Evolutionary conservation across 2,329 filamentous ascomycete species (phyloP), one percentile per base, ranked within the genome.

Genomic region (Myriosclerotinia duriaeana): DNA sequence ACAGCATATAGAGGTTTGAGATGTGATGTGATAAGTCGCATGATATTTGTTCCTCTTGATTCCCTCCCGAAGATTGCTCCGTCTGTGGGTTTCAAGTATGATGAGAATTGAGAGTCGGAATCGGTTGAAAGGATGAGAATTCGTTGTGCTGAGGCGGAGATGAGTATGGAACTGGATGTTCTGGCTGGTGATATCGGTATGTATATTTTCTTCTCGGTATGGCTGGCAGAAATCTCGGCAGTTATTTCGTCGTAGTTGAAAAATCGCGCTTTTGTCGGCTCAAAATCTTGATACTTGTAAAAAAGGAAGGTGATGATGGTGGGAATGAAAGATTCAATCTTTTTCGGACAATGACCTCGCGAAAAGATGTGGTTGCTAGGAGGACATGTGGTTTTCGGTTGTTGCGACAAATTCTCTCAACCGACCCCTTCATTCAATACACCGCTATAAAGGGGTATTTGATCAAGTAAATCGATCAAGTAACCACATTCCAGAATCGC

Each of bases 1-100:
- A 60, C 56, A 50, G 30, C 44, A 50, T 60, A 59, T 48, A 60
- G 17, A 38, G 30, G 56, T 48, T 48, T 60, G 5, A 60, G 56
- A 38, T 60, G 56, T 30, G 44, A 60, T 60, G n/a, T 60, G 42
- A 60, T 36, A 14, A 50, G 30, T 60, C 56, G 56, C 34, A 48
- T 60, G 42, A 60, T 36, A 26, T 60, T 60, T 60, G 26, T 48
- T 60, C 15, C 6, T 50, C 56, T 60, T 38, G 30, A 22, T 50
- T 22, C 20, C 30, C 44, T 22, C 42, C 44, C 42, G 56, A 38
- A 8, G 26, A 48, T 36, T 48, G 42, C 48, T 38, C 56, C 30
- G 44, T 48, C 20, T 22, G 5, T 38, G 46, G 12, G 30, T n/a
- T 22, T 59, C 42, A 44, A 50, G 56, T 38, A 38, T 48, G 12